A percentile compares a stretch with the other conserved stretches of the same genome.
Conservation (phyloP, 1,139 yeast genomes). For the Ashbya aceris region DNA sequence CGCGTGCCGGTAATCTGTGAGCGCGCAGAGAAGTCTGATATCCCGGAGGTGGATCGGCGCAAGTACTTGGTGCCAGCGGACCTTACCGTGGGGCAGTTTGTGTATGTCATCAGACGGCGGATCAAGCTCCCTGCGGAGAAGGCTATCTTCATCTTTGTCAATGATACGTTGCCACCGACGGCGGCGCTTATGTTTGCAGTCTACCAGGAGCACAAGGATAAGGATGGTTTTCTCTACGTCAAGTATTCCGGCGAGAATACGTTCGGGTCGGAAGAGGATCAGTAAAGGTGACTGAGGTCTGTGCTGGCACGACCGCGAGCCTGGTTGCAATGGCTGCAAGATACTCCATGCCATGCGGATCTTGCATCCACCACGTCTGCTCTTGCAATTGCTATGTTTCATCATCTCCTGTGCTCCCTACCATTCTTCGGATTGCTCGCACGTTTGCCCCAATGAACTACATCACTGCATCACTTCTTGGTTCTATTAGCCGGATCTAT, state of each 20-base stretch:
- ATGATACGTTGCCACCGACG: constrained; percentile 94
- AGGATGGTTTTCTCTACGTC: constrained; percentile 92
- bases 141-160: constrained; percentile 94
- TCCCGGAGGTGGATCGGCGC: constrained; percentile 93
- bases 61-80: constrained; percentile 95
- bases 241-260: constrained; percentile 85
- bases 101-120: constrained; percentile 91
- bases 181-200: constrained; percentile 93
- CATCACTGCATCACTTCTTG: too few species aligned
- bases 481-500: too few species aligned
- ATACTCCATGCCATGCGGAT: too few species aligned
- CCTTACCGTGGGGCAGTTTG: constrained; percentile 94
- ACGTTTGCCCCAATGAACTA: too few species aligned
- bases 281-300: too few species aligned
- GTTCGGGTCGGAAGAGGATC: constrained; percentile 38
- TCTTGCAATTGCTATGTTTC: too few species aligned
- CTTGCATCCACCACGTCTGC: too few species aligned
- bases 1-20: constrained; percentile 96
- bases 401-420: too few species aligned
- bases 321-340: too few species aligned
- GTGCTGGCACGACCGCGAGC: too few species aligned
- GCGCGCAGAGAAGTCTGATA: constrained; percentile 93
- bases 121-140: constrained; percentile 93
- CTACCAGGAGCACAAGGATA: constrained; percentile 94
- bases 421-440: too few species aligned